Base-by-base conservation (phyloP, 305 asterid species). In the Fraxinus albicans region DNA sequence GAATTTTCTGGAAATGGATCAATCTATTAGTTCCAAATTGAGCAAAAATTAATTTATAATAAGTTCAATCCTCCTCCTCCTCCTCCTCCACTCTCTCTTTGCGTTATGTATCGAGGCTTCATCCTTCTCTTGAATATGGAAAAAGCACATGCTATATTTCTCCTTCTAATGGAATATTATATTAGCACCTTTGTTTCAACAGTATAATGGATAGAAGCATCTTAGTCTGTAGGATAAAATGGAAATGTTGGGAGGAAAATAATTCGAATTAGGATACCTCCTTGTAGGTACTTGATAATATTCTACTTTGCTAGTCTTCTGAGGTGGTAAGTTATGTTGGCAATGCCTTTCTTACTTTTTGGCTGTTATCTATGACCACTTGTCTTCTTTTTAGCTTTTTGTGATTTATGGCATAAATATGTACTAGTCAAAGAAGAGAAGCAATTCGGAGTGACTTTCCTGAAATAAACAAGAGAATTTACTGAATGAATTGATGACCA, bases 21-120 rank as follows among this genome's bases (percentile, higher is more conserved):
- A 67, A 67, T 67, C 74, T 27, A 90, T 63, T 63, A 63, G 29
- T 63, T 63, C 33, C 33, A 23, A 63, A 63, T 63, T 23, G 33
- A 63, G 17, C 1, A 21, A 63, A 19, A 63, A 23, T 23, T 23
- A 63, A 9, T 63, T 63, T 8, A 7, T 19, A 7, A 1, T 19
- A 60, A 60, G 10, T 60, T 8, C 72, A 60, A 10, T 9, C 5
- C 34, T 7, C 34, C 13, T 23, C 72, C 13, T 23, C 21, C 63
- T 55, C 27, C 21, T 35, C 40, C 40, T 35, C 6, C 69, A 2
- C 69, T 58, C 69, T 58, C 29, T 58, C 7, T 2, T n/a, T 0
- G 9, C 4, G 12, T 35, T 35, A 58, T 58, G 10, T 19, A 58
- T 19, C 7, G 6, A 50, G 21, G 60, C n/a, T 9, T 27, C 17